phyloP scores from a whole-genome alignment of 2,329 filamentous ascomycete species.

The Botrytis paeoniae region DNA sequence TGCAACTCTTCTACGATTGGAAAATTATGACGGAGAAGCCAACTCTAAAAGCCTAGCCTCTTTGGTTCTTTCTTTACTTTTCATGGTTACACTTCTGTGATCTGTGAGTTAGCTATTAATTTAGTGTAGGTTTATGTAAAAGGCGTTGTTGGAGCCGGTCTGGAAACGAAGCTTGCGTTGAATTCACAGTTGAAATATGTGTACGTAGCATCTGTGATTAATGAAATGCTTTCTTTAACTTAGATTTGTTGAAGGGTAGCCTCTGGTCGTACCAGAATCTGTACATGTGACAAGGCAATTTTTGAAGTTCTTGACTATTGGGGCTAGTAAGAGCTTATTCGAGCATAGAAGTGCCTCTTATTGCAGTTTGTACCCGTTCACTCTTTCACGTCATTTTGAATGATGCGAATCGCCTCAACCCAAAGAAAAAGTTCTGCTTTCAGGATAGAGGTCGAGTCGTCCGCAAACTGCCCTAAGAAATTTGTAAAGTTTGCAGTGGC shows the following conservation, averaged over 20 bases:
- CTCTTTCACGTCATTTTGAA: background rate
- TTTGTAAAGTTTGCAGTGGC: too few relatives aligned
- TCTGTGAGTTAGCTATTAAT: background rate
- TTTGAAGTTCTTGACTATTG: too few relatives aligned
- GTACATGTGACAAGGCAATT: too few relatives aligned
- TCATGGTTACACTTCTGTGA: background rate
- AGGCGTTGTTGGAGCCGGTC: background rate
- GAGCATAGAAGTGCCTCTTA: background rate
- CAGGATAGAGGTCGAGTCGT: background rate
- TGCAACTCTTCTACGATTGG: background rate
- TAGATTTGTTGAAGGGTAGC: too few relatives aligned
- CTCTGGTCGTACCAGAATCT: too few relatives aligned
- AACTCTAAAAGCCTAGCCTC: background rate
- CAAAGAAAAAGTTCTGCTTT: accelerated
- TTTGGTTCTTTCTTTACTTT: background rate
- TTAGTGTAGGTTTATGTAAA: background rate
- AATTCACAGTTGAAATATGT: background rate
- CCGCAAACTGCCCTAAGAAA: too few relatives aligned
- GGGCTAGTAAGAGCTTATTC: too few relatives aligned
- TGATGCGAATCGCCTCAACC: background rate
- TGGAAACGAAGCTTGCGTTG: background rate
- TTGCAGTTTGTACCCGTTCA: background rate
- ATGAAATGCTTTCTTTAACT: background rate
- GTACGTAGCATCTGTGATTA: background rate
- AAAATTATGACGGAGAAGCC: background rate